Evolutionary conservation across 1,284 basidiomycete genomes (phyloP).

Genomic region (Leccinum griseonigrum): DNA sequence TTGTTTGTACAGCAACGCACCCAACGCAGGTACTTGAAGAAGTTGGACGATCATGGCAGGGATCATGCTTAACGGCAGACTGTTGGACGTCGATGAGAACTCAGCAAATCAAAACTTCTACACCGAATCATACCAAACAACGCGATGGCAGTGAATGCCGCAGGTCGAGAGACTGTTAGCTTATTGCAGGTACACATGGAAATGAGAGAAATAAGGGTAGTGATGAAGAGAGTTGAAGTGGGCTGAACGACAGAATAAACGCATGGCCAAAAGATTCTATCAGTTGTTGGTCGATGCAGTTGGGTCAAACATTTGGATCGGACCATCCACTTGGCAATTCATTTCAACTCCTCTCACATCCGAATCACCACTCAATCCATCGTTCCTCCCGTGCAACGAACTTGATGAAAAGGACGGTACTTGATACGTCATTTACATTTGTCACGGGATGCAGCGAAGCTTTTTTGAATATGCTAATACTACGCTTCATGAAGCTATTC

Average conservation of each 20-base stretch:
- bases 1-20: not conserved
- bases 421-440: slow-evolving; percentile 85
- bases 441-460: slow-evolving; percentile 72
- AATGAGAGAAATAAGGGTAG: slow-evolving; percentile 64
- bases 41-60: slow-evolving; percentile 59
- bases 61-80: slow-evolving; percentile 66
- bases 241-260: slow-evolving; percentile 36
- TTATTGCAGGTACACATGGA: slow-evolving; percentile 58
- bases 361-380: slow-evolving; percentile 54
- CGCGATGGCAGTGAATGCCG: slow-evolving; percentile 73
- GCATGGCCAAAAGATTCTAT: not conserved
- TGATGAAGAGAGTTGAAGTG: slow-evolving; percentile 65
- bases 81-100: slow-evolving; percentile 16
- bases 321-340: slow-evolving; percentile 50
- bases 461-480: slow-evolving; percentile 63
- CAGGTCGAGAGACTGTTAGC: slow-evolving; percentile 51
- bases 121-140: slow-evolving; percentile 70
- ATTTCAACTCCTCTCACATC: slow-evolving; percentile 62
- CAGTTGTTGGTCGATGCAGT: too few relatives aligned
- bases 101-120: not conserved
- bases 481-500: slow-evolving; percentile 66
- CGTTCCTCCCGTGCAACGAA: slow-evolving; percentile 82
- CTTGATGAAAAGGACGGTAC: slow-evolving; percentile 77
- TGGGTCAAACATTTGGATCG: slow-evolving; percentile 46
- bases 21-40: slow-evolving; percentile 20